Conservation (phyloP, 148 eudicot species). For the Rhododendron molle region DNA sequence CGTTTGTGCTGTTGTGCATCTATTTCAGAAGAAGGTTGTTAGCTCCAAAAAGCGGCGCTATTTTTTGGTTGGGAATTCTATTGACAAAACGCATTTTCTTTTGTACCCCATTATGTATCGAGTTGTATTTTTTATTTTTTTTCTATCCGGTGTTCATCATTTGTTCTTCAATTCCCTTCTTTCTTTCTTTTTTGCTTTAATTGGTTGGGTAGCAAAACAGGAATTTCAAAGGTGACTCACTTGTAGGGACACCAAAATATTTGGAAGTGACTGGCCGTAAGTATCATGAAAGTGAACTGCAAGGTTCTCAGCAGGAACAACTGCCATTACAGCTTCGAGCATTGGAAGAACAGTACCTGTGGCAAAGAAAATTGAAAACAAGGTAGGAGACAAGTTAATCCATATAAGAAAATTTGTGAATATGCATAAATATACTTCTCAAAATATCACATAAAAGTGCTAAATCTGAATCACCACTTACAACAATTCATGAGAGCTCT, state of each 20-base stretch:
- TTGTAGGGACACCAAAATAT: constrained; percentile 59
- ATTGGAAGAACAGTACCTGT: constrained; percentile 60
- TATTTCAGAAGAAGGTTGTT: background rate
- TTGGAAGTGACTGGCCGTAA: constrained; percentile 67
- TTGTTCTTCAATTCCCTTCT: too few relatives aligned
- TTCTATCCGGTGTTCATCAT: too few relatives aligned
- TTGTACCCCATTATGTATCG: too few relatives aligned
- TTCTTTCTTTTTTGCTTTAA: too few relatives aligned
- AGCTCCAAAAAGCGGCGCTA: too few relatives aligned
- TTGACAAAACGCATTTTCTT: too few relatives aligned
- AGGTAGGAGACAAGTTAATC: background rate
- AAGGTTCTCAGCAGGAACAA: constrained; percentile 51
- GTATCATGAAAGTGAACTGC: constrained; percentile 79
- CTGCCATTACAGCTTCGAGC: constrained; percentile 63
- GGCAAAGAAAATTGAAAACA: constrained; percentile 13
- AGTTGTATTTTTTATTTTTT: too few relatives aligned
- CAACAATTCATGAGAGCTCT: background rate
- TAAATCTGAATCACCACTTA: background rate
- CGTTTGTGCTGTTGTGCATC: background rate
- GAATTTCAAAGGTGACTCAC: constrained; percentile 26
- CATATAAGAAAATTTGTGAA: background rate
- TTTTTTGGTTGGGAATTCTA: too few relatives aligned
- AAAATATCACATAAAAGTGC: background rate
- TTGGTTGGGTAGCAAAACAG: too few relatives aligned
- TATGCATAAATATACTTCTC: background rate